A percentile compares a stretch with the other conserved stretches of the same genome.
Conservation (phyloP, 2,329 filamentous ascomycete species). For the Colletotrichum sp. region DNA sequence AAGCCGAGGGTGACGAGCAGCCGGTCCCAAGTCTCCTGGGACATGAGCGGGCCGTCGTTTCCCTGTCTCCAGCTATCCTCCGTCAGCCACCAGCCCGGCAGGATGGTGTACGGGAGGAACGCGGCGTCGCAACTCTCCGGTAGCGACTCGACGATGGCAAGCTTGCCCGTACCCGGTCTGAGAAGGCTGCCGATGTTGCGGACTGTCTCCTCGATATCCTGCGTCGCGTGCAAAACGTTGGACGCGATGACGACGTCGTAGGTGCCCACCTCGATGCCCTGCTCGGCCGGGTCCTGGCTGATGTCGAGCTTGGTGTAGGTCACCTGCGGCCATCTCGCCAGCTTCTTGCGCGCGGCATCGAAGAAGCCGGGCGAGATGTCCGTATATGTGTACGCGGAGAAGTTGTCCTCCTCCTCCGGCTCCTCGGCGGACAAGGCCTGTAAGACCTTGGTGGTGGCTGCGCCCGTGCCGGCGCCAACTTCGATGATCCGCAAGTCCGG, state of each 20-base stretch:
- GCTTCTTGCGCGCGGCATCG: background rate
- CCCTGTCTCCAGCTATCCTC: background rate
- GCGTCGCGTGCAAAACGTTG: constrained; percentile 33
- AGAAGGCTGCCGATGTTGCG: constrained; percentile 23
- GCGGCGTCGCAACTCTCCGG: background rate
- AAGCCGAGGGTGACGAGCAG: constrained; percentile 1
- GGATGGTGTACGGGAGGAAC: constrained; percentile 16
- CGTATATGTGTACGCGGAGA: constrained; percentile 44
- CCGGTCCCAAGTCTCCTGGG: constrained; percentile 22
- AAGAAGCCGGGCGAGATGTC: constrained; percentile 49
- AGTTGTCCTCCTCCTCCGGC: background rate
- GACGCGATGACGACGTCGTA: constrained; percentile 41
- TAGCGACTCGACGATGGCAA: constrained; percentile 22
- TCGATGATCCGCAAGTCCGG: constrained; percentile 36
- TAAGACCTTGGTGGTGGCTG: constrained; percentile 39
- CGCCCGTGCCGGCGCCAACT: constrained; percentile 43
- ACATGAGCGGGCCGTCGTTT: constrained; percentile 25
- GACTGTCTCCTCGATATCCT: constrained; percentile 24
- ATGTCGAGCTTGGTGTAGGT: constrained; percentile 31
- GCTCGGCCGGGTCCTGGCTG: constrained; percentile 28
- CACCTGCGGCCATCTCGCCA: constrained; percentile 27
- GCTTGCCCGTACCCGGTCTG: constrained; percentile 28
- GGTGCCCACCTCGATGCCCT: constrained; percentile 34
- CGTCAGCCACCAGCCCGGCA: constrained; percentile 41
- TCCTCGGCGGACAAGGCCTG: constrained; percentile 26